Conservation (phyloP, 805 yeast species). For the Metschnikowia gelsemii region DNA sequence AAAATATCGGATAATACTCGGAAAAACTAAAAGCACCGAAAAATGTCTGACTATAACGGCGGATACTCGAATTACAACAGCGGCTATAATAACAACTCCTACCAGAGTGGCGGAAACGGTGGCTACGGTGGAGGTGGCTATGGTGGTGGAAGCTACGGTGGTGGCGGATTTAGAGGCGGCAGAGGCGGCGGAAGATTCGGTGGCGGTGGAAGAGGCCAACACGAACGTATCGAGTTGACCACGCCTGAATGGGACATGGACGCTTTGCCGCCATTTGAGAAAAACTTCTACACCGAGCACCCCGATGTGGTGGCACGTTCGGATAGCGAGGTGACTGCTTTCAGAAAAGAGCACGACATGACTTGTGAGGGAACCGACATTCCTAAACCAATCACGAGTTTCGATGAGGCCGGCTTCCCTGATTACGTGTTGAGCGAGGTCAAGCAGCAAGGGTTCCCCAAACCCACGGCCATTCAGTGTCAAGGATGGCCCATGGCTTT, state of each 20-base stretch:
- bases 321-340: slow-evolving; percentile 66
- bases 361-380: slow-evolving; percentile 76
- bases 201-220: slow-evolving; percentile 34
- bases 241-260: slow-evolving; percentile 82
- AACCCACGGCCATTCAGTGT: slow-evolving; percentile 95
- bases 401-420: slow-evolving; percentile 98
- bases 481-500: slow-evolving; percentile 99
- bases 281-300: slow-evolving; percentile 89
- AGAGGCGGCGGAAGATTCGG: slow-evolving; percentile 31
- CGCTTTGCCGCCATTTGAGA: slow-evolving; percentile 83
- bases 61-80: slow-evolving; percentile 33
- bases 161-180: slow-evolving; percentile 31
- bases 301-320: slow-evolving; percentile 73
- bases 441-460: slow-evolving; percentile 86
- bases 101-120: slow-evolving; percentile 24
- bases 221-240: slow-evolving; percentile 49
- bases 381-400: slow-evolving; percentile 89
- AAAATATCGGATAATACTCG: too few relatives aligned
- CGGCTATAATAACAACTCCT: slow-evolving; percentile 25
- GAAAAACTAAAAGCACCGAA: neutral
- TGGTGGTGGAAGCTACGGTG: slow-evolving; percentile 25
- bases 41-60: slow-evolving; percentile 23
- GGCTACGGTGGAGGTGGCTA: slow-evolving; percentile 17
- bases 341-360: slow-evolving; percentile 87
- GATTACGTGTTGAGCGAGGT: slow-evolving; percentile 88